Base-by-base conservation (phyloP, 2,329 filamentous ascomycete species). In the Tolypocladium paradoxum region DNA sequence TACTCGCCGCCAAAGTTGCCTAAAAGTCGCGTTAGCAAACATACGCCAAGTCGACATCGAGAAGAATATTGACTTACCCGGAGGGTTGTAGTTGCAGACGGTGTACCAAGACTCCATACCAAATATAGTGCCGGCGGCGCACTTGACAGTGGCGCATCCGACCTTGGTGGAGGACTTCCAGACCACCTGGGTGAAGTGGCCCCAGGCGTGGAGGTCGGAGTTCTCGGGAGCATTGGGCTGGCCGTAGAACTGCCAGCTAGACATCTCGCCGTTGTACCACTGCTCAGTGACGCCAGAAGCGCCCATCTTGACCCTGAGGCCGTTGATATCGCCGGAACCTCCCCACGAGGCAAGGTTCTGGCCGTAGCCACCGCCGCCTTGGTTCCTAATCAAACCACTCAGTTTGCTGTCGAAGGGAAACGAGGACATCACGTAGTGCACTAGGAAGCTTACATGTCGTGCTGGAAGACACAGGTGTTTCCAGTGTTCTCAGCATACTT, bases 231-330 rank as follows among this genome's bases (percentile, higher is more conserved):
- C 65, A 65, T 74, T 76, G 54, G 69, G 65, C 60, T 75, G 53
- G 58, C 83, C 85, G 64, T 86, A 93, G 66, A 71, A 75, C 51
- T 72, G 68, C 70, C 77, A 84, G 62, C 71, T 71, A 57, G 66
- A 65, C 62, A 87, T 74, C 70, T 96, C 90, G 62, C 80, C 81
- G 68, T 93, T 89, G 80, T 96, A 96, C 89, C 93, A 96, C 72
- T 85, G 76, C 67, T 92, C 80, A 63, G 84, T 88, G 65, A 92
- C 84, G 60, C 86, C 83, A 58, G 79, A 75, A 52, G 82, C 81
- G 57, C 88, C 76, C 48, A 83, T 78, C 55, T 68, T 70, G 59
- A 84, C 76, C 56, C 64, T 57, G 56, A 68, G 58, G 49, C 54
- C 57, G 46, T 62, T 58, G 27, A 73, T 68, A 48, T 73, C 60